Evolutionary conservation across 169 alveolate genomes (phyloP), one percentile per base, ranked within the genome.

Genomic region (Cyclospora cayetanensis): DNA sequence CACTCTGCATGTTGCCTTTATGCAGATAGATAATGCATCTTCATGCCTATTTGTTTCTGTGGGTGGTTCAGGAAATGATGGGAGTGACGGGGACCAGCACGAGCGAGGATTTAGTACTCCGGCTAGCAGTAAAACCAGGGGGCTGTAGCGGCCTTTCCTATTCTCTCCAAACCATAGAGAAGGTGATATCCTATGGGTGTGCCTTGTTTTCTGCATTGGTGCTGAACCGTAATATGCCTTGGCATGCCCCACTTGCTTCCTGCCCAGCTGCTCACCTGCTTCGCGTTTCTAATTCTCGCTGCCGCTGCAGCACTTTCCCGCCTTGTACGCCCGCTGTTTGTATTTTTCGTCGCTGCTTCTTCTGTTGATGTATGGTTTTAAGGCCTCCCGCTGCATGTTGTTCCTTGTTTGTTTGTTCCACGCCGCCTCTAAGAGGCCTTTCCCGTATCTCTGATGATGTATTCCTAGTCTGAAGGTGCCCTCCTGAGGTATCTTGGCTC

Each of bases 81-180:
- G n/a, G n/a, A n/a, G n/a, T n/a, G n/a, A n/a, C n/a, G n/a, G n/a
- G n/a, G n/a, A n/a, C n/a, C n/a, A n/a, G n/a, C n/a, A n/a, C n/a
- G n/a, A n/a, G n/a, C n/a, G n/a, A n/a, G n/a, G n/a, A n/a, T n/a
- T n/a, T n/a, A n/a, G n/a, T 82, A 5, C 80, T 88, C 22, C 93
- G 93, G 29, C 41, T 88, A 1, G 93, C 86, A 0, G 93, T 88
- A 4, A 52, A 66, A 39, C 70, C 93, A 20, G 93, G 93, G 18
- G 93, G 93, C 18, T 88, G 93, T 43, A 88, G 93, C 77, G 93
- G 93, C 55, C 87, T 88, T 22, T 68, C 89, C 50, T 88, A 88
- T 29, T 63, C 42, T 1, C 29, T 88, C 2, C 74, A 88, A 43
- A 55, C 34, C 43, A 27, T 82, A 53, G 79, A 82, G 22, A 29